A percentile compares a stretch with the other conserved stretches of the same genome.
These are phyloP conservation scores for Paraurostyla sp. DNA, from an alignment of 73 alveolate genomes.

Conservation along the genomic window DNA sequence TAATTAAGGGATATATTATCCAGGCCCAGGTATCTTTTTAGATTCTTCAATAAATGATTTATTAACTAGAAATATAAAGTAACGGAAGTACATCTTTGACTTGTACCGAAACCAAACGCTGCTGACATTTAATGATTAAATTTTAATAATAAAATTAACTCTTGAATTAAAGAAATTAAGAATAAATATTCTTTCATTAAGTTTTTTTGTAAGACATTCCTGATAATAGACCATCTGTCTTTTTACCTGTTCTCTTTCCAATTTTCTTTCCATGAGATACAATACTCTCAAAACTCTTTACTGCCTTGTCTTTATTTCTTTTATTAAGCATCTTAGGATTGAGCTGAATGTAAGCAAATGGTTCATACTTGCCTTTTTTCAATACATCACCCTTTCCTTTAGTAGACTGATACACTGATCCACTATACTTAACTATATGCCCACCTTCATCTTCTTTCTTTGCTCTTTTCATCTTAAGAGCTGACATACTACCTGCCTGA, in stretches of 20 bases:
- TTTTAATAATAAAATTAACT: not conserved
- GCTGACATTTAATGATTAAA: constrained; percentile 8
- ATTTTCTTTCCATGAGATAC: constrained; percentile 64
- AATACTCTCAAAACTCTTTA: constrained; percentile 63
- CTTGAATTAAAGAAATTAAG: not conserved
- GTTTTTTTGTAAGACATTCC: constrained; percentile 53
- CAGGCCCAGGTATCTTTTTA: constrained; percentile 44
- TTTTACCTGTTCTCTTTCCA: constrained; percentile 62
- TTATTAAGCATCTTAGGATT: constrained; percentile 87
- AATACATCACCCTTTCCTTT: constrained; percentile 89
- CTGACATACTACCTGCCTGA: not conserved
- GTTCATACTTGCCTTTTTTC: constrained; percentile 91
- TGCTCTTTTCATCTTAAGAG: constrained; percentile 72
- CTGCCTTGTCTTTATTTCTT: constrained; percentile 73
- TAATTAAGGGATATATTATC: not conserved
- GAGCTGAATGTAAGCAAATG: constrained; percentile 92
- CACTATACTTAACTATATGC: constrained; percentile 85
- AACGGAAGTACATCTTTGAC: constrained; percentile 32
- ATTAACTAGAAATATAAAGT: not conserved
- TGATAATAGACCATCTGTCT: constrained; percentile 47
- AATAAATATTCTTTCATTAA: constrained; percentile 8
- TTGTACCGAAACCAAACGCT: constrained; percentile 41
- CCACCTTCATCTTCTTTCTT: constrained; percentile 78
- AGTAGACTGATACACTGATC: constrained; percentile 79
- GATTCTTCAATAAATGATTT: not conserved